These are phyloP conservation scores for Chytriomyces confervae DNA, from an alignment of 192 early-diverging fungal genomes.

Conservation along the genomic window DNA sequence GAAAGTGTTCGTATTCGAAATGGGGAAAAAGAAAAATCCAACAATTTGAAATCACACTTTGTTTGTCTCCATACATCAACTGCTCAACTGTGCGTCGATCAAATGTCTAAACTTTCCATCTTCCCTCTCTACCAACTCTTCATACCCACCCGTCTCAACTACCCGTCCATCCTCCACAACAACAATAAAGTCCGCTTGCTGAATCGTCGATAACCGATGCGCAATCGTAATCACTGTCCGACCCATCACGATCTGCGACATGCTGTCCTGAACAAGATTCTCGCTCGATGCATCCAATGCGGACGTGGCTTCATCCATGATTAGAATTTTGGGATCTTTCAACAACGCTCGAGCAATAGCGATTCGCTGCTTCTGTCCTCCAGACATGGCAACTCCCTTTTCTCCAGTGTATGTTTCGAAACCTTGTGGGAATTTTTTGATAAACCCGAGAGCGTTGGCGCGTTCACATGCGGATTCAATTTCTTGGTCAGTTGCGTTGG, in stretches of 20 bases:
- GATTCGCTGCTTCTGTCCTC: conserved; percentile 87
- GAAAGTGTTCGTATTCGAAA: neutral
- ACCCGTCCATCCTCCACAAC: conserved; percentile 50
- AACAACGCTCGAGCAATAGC: conserved; percentile 78
- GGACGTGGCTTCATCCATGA: conserved; percentile 85
- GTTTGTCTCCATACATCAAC: neutral
- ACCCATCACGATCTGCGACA: conserved; percentile 58
- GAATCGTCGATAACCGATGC: conserved; percentile 74
- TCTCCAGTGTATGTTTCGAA: conserved; percentile 54
- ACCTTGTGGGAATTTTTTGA: conserved; percentile 59
- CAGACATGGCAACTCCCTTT: conserved; percentile 70
- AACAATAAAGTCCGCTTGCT: conserved; percentile 68
- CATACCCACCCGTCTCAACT: conserved; percentile 64
- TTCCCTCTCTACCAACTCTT: conserved; percentile 52
- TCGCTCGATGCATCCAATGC: conserved; percentile 74
- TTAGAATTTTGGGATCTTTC: conserved; percentile 62
- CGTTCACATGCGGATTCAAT: conserved; percentile 61
- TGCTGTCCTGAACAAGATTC: conserved; percentile 66
- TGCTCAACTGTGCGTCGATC: conserved; percentile 27
- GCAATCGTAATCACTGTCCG: conserved; percentile 74
- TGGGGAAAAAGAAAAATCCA: neutral
- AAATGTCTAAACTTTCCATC: conserved; percentile 35
- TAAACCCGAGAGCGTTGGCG: conserved; percentile 83
- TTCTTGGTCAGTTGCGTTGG: conserved; percentile 56
- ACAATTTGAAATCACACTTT: neutral